phyloP scores from a whole-genome alignment of 148 eudicot genomes.

The Nyssa sinensis region DNA sequence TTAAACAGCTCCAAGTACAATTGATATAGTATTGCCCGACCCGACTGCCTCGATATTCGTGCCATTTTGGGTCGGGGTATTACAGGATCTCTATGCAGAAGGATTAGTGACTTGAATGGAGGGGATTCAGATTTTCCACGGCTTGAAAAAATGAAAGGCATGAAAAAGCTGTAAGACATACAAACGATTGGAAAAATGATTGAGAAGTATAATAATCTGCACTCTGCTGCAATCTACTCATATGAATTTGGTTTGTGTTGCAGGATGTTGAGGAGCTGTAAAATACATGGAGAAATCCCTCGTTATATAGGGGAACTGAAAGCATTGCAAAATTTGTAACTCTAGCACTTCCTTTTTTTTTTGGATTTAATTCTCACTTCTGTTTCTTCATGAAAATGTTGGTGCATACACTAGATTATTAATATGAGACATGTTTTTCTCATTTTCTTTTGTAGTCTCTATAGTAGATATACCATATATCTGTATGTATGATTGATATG shows the following conservation, averaged over 20 bases:
- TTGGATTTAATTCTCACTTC: background rate
- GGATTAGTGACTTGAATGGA: constrained; percentile 58
- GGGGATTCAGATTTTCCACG: constrained; percentile 47
- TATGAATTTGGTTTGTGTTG: background rate
- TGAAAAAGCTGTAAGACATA: constrained; percentile 52
- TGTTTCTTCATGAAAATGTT: background rate
- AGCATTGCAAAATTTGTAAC: constrained; percentile 35
- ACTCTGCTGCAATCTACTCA: background rate
- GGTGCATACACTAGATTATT: too few relatives aligned
- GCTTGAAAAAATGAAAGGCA: constrained; percentile 27
- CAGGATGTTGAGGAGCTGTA: constrained; percentile 69
- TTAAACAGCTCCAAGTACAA: too few relatives aligned
- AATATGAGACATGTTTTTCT: too few relatives aligned
- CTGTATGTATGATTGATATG: too few relatives aligned
- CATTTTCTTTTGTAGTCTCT: too few relatives aligned
- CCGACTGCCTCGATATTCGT: too few relatives aligned
- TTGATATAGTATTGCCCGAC: too few relatives aligned
- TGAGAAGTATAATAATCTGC: background rate
- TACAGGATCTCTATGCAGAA: constrained; percentile 36
- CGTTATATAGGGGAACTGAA: constrained; percentile 23
- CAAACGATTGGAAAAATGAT: background rate
- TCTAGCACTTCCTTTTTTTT: constrained; percentile 3
- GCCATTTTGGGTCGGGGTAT: too few relatives aligned
- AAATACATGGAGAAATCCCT: constrained; percentile 51
- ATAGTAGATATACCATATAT: too few relatives aligned